Evolutionary conservation across 441 rosid genomes (phyloP), one percentile per base, ranked within the genome.

Genomic region (Viola pubescens): DNA sequence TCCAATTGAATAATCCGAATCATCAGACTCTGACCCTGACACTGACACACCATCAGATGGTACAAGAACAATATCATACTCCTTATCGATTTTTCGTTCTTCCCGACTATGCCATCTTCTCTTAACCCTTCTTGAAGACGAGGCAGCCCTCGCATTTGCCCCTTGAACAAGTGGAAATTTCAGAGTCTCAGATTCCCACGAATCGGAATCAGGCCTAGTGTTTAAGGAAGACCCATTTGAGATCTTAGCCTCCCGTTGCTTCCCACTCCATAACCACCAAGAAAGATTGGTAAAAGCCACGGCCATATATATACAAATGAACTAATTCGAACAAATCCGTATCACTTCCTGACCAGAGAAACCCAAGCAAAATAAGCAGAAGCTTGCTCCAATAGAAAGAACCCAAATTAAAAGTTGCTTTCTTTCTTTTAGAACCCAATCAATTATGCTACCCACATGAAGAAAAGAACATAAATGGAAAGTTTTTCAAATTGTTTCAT

Each of bases 31-130:
- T 42, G 90, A 82, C 38, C 90, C 94, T 2, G 88, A 87, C 65
- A 87, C 77, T 70, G 90, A 84, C 45, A 80, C 86, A 66, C 83
- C 88, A 73, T 87, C 94, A 8, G 94, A 77, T 59, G 94, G 88
- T 57, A 87, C 94, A 41, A 87, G 79, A 72, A 87, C 90, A 54
- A 82, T 63, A 65, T 87, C 94, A 70, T 76, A 79, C 58, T 87
- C 94, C 72, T 71, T 71, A 68, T 87, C 94, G 7, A 84, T 77
- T 68, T 79, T 84, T 58, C 94, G 71, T 72, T 82, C 81, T 59
- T 84, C 90, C 52, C 88, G 75, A 64, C 81, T 81, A 60, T 75
- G 82, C 83, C 94, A 84, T 71, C 84, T 82, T 54, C 88, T 70
- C 70, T 71, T 87, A 6, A 73, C 72, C 73, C 76, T 81, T 61